Evolutionary conservation across 805 yeast species (phyloP).

Genomic region (Saccharomycopsis sp.): DNA sequence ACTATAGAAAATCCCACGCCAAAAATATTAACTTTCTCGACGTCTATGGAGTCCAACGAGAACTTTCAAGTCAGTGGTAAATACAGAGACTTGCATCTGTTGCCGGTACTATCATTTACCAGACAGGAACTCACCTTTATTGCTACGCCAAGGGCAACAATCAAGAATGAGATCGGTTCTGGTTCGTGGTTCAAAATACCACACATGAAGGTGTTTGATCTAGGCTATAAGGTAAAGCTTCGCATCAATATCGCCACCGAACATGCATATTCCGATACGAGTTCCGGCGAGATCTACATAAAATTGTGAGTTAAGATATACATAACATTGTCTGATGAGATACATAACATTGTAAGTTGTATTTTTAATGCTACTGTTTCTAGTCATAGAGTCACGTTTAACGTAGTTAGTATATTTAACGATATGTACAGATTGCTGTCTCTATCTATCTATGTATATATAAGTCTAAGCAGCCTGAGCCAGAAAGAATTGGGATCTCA

Average conservation of each 20-base stretch:
- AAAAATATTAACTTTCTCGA: conserved; percentile 55
- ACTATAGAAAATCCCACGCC: conserved; percentile 72
- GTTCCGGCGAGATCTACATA: conserved; percentile 24
- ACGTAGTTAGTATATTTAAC: too few relatives aligned
- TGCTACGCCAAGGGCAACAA: conserved; percentile 16
- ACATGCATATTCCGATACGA: conserved; percentile 23
- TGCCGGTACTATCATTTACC: conserved; percentile 57
- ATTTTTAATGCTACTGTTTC: too few relatives aligned
- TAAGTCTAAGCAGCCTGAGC: neutral
- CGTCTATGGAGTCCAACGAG: conserved; percentile 35
- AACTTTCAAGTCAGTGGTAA: conserved; percentile 32
- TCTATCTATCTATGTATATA: neutral
- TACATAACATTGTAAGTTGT: too few relatives aligned
- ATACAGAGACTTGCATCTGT: conserved; percentile 21
- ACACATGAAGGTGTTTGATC: conserved; percentile 56
- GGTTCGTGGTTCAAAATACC: conserved; percentile 42
- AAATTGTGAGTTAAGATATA: neutral
- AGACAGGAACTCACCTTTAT: conserved; percentile 38
- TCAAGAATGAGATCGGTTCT: conserved; percentile 20
- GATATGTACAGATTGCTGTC: neutral
- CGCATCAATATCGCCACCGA: conserved; percentile 41
- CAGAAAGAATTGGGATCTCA: neutral
- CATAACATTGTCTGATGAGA: neutral
- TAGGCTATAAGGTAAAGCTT: conserved; percentile 58
- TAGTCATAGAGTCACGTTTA: too few relatives aligned